Evolutionary conservation across 2,329 filamentous ascomycete species (phyloP).

Genomic region (Talaromyces sp.): DNA sequence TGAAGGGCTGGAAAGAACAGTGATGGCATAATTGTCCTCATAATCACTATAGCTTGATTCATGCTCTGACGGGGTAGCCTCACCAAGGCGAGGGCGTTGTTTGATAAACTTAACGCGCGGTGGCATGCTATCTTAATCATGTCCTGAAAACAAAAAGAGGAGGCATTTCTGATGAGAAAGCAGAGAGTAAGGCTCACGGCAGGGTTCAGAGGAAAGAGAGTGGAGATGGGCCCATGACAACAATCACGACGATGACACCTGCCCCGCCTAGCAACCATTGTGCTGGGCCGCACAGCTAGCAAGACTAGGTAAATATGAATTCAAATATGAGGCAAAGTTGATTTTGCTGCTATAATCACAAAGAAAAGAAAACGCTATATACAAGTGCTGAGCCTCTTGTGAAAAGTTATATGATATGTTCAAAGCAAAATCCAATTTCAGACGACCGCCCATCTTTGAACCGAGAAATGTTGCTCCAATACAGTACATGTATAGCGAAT

Average conservation of each 20-base stretch:
- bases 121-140: conserved; percentile 11
- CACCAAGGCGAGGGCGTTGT: background rate
- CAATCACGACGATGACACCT: background rate
- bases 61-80: background rate
- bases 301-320: background rate
- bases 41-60: background rate
- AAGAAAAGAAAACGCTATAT: background rate
- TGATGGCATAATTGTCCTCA: background rate
- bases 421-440: background rate
- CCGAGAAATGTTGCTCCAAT: background rate
- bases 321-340: background rate
- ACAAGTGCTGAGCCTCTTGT: background rate
- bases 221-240: conserved; percentile 6
- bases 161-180: conserved; percentile 1
- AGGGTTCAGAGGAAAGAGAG: background rate
- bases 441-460: background rate
- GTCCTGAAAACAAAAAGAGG: conserved; percentile 4
- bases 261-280: background rate
- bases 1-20: background rate
- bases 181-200: background rate
- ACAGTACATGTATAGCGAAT: background rate
- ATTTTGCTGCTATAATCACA: background rate
- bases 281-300: background rate
- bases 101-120: conserved; percentile 1
- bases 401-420: background rate